Evolutionary conservation across 768 basidiomycete genomes (phyloP).

Genomic region (Russula foetens): DNA sequence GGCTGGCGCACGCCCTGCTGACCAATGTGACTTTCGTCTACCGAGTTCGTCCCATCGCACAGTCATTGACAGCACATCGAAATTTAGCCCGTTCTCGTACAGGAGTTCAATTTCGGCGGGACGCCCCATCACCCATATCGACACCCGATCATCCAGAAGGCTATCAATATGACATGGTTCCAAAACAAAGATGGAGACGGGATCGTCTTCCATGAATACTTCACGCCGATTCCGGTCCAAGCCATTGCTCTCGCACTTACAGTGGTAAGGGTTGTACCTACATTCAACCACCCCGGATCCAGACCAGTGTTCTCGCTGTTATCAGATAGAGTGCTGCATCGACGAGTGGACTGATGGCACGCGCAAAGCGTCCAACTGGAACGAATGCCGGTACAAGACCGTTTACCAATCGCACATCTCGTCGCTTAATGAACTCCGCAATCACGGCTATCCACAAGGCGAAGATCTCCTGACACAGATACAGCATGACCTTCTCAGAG

Average conservation of each 20-base stretch:
- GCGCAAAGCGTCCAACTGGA: neutral
- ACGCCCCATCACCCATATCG: neutral
- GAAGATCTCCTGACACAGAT: neutral
- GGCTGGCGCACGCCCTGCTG: neutral
- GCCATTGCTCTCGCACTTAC: neutral
- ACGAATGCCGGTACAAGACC: neutral
- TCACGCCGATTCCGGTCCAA: neutral
- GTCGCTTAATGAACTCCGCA: neutral
- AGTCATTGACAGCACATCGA: neutral
- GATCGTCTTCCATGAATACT: neutral
- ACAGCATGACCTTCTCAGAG: neutral
- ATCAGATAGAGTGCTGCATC: constrained; percentile 4
- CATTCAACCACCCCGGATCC: neutral
- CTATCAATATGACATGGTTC: neutral
- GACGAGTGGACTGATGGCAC: constrained; percentile 5
- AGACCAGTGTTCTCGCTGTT: neutral
- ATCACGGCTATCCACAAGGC: neutral
- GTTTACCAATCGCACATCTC: neutral
- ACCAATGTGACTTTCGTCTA: neutral
- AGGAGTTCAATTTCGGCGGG: neutral
- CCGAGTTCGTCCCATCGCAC: neutral
- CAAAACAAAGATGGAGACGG: neutral
- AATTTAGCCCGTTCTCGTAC: too few relatives aligned
- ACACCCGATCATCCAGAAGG: neutral
- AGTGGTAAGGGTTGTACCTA: neutral